Base-by-base conservation (phyloP, 495 filamentous ascomycete species). In the Trypethelium eluteriae region DNA sequence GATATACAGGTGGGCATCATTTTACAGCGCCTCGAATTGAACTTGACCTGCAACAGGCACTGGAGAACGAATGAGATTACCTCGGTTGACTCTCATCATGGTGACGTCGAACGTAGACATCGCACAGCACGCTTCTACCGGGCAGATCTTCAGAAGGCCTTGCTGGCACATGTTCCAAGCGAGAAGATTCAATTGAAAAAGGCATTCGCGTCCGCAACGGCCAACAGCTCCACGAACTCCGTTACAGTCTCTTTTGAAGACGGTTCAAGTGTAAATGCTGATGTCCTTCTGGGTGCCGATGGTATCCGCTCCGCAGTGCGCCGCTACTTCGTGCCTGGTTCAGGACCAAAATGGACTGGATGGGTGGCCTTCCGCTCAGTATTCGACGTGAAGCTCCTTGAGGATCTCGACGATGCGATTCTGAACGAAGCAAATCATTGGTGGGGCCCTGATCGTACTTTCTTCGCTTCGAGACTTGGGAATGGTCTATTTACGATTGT, bases 391-490 rank as follows among this genome's bases (percentile, higher is more conserved):
- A 53, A 53, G 49, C 16, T 53, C 49, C 47, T 80, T 3, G 75
- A 76, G 41, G 68, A 75, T 39, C 75, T 82, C 32, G 73, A 76
- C 2, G 70, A 75, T 67, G 53, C 57, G 25, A 16, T 83, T 3
- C 80, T 79, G 6, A 66, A 74, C 18, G 81, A 82, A 66, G 80
- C 81, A 12, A 74, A 73, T 18, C 80, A 81, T 53, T 82, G 80
- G 75, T 82, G 80, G 80, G 79, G 79, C 16, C 80, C 76, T 12
- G 74, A 77, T 32, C 76, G 79, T 36, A 79, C 75, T 16, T 79
- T 82, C n/a, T 82, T 83, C 68, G 73, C 77, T 10, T 81, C 79
- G 39, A 73, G 74, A 56, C 75, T 82, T 14, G 80, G 79, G 9
- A 76, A 74, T 64, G 53, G 67, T 32, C 75, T 76, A 39, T 83